Evolutionary conservation across 1,139 yeast species (phyloP), one percentile per base, ranked within the genome.

Genomic region (Wickerhamiella pararugosa): DNA sequence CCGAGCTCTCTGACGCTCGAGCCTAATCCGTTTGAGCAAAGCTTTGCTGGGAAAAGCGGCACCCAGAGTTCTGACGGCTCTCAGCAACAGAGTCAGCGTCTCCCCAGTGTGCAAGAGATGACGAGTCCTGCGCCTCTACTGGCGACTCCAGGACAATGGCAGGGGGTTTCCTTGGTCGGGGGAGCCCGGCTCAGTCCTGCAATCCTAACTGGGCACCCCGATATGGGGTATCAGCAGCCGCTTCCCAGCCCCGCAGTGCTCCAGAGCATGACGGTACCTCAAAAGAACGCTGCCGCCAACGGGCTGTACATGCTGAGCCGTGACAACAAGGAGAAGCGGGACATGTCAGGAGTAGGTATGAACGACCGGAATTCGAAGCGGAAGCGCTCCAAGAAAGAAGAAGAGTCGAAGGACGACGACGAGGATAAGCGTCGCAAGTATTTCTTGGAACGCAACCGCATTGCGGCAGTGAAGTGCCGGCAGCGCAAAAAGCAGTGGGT

Each of bases 401-500:
- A 10, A 15, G 40, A 36, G 7, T 32, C 21, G 26, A 11, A 15
- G 7, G 51, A 41, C 60, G 29, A 34, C 4, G 36, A 30, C 10
- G 79, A 74, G 37, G 83, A 72, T 39, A 90, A 80, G 38, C 84
- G 81, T 56, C 72, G 97, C 29, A 76, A 76, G 57, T 78, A 71
- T 51, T 90, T 90, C 53, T 63, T 90, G 51, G 98, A 90, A 58
- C 69, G 97, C 48, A 90, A 90, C 59, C 70, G 98, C 47, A 75
- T 90, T 9, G 99, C 99, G 0, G 98, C 98, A 0, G 76, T 92
- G 33, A 87, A 86, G 60, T 92, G 97, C 65, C 75, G 99, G 45
- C 94, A 83, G 61, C 73, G 96, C 43, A 92, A 90, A 69, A 90
- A 92, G 64, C 87, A 83, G 57, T 79, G 82, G 68, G 72, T 84